phyloP scores from a whole-genome alignment of 2,329 filamentous ascomycete genomes.

The Fusarium napiforme region DNA sequence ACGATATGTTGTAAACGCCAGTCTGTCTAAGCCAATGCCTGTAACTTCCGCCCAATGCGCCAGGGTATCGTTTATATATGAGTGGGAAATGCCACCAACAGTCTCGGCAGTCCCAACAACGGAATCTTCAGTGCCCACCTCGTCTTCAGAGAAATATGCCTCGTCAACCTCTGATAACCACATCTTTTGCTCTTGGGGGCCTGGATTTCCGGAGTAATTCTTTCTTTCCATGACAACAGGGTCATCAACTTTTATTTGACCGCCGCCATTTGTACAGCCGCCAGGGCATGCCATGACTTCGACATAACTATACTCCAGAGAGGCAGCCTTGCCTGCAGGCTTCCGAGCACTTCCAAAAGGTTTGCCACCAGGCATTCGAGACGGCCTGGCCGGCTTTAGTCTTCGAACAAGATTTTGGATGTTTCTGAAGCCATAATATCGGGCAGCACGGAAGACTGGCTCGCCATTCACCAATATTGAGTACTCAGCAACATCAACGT shows the following conservation, averaged over 20 bases:
- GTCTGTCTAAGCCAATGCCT: slow-evolving; percentile 73
- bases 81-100: slow-evolving; percentile 73
- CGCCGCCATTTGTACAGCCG: slow-evolving; percentile 97
- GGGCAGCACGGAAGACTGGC: slow-evolving; percentile 79
- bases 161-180: slow-evolving; percentile 88
- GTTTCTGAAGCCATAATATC: slow-evolving; percentile 97
- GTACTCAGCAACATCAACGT: slow-evolving; percentile 92
- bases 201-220: slow-evolving; percentile 65
- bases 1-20: slow-evolving; percentile 88
- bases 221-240: slow-evolving; percentile 66
- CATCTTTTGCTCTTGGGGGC: slow-evolving; percentile 83
- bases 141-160: slow-evolving; percentile 85
- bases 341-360: slow-evolving; percentile 66
- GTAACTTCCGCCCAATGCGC: slow-evolving; percentile 80
- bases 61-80: slow-evolving; percentile 74
- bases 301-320: slow-evolving; percentile 85
- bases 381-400: slow-evolving; percentile 82
- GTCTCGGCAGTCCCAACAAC: slow-evolving; percentile 51
- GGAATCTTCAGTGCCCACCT: slow-evolving; percentile 54
- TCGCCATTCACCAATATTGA: slow-evolving; percentile 68
- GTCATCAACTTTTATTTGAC: slow-evolving; percentile 92
- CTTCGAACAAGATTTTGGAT: slow-evolving; percentile 97
- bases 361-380: slow-evolving; percentile 82
- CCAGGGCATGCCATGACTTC: slow-evolving; percentile 99
- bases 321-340: slow-evolving; percentile 59